Percentiles rank a stretch among this genome's conserved stretches.
phyloP scores from a whole-genome alignment of 2,329 filamentous ascomycete species.

The Aspergillus oerlinghausenensis region DNA sequence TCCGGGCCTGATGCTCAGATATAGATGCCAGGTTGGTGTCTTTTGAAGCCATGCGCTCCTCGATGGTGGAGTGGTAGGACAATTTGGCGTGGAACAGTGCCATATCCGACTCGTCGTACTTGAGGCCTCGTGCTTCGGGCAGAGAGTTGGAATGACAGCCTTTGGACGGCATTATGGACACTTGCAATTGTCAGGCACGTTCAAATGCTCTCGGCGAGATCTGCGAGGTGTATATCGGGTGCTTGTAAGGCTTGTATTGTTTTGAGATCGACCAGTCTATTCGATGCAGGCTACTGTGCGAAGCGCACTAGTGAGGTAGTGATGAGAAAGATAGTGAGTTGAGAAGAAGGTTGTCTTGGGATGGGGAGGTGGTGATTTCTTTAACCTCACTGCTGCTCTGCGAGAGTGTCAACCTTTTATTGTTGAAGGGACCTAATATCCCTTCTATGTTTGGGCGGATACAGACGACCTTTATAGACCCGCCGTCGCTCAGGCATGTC shows the following conservation, averaged over 20 bases:
- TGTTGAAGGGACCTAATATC: neutral
- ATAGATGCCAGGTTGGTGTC: conserved; percentile 32
- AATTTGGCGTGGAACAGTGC: conserved; percentile 34
- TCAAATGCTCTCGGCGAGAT: neutral
- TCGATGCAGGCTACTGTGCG: neutral
- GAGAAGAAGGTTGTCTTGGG: neutral
- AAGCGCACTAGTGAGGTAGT: neutral
- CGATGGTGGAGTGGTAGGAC: conserved; percentile 32
- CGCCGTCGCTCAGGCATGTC: neutral
- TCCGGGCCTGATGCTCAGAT: conserved; percentile 28
- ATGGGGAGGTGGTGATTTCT: neutral
- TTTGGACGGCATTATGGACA: conserved; percentile 21
- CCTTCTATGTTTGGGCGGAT: neutral
- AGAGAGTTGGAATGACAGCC: conserved; percentile 16
- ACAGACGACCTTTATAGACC: neutral
- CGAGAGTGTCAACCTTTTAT: neutral
- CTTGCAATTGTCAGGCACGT: neutral
- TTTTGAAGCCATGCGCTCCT: conserved; percentile 27
- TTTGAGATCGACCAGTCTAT: neutral
- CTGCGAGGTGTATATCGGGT: neutral
- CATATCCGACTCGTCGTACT: conserved; percentile 36
- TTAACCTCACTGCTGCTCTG: neutral
- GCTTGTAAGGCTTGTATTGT: neutral
- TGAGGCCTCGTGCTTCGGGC: conserved; percentile 31
- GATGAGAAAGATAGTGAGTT: neutral